These are phyloP conservation scores for Ilyonectria robusta DNA, from an alignment of 2,329 filamentous ascomycete species.

Conservation along the genomic window DNA sequence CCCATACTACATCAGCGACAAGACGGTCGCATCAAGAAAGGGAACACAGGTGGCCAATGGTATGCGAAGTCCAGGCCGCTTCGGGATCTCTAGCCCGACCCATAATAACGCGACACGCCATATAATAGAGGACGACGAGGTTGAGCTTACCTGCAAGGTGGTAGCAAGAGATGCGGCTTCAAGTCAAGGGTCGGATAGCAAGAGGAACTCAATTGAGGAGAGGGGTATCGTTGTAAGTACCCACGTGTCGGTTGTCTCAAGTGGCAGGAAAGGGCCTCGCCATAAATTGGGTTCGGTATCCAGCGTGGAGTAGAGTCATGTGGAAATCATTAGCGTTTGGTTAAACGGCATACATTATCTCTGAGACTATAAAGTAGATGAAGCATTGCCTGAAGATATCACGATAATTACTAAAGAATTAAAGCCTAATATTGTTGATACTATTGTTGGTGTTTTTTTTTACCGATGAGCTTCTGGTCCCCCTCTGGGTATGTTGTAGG, in stretches of 20 bases:
- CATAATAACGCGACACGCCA: slow-evolving; percentile 5
- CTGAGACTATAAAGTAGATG: too few species aligned
- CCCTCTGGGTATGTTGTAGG: too few species aligned
- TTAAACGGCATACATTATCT: too few species aligned
- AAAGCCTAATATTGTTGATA: too few species aligned
- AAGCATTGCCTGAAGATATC: too few species aligned
- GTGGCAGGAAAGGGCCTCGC: background rate
- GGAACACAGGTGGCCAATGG: slow-evolving; percentile 1
- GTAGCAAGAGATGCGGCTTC: slow-evolving; percentile 1
- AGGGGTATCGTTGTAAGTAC: slow-evolving; percentile 7
- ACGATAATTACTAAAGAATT: too few species aligned
- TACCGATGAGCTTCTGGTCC: too few species aligned
- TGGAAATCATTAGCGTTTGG: too few species aligned
- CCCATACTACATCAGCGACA: slow-evolving; percentile 10
- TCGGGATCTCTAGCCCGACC: slow-evolving; percentile 1
- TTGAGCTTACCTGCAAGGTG: slow-evolving; percentile 27
- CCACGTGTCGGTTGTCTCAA: background rate
- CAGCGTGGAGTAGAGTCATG: background rate
- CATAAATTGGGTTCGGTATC: background rate
- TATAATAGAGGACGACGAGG: slow-evolving; percentile 24
- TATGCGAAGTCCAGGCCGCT: background rate
- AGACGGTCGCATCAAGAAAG: slow-evolving; percentile 2
- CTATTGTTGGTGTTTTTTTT: too few species aligned
- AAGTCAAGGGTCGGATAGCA: slow-evolving; percentile 1
- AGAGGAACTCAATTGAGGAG: slow-evolving; percentile 6